Base-by-base conservation (phyloP, 192 early-diverging fungal species). In the Backusella mclennaniae region DNA sequence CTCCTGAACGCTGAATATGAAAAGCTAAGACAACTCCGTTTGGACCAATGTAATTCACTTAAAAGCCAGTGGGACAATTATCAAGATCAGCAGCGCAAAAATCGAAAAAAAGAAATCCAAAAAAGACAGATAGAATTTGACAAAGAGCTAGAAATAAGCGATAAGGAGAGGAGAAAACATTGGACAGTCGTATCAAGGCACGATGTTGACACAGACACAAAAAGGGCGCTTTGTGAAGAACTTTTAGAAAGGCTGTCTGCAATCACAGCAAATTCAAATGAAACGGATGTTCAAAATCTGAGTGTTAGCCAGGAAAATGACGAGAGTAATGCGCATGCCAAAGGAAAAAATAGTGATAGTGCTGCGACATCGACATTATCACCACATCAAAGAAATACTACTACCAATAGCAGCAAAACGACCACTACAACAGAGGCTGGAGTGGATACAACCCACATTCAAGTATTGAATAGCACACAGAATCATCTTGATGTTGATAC, bases 11-110 rank as follows among this genome's bases (percentile, higher is more conserved):
- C 39, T 17, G 70, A 71, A 39, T 71, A 71, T 33, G 70, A 71
- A 71, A 71, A 71, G 15, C 44, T 71, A 31, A 1, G 23, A 19
- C 39, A 71, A 46, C 39, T 71, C 35, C 39, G 70, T 36, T 49
- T 46, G 42, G 70, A 71, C 7, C 70, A 71, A 49, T 46, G 70
- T 11, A 29, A 3, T 6, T 71, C 70, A 44, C 70, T 71, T 49
- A 44, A 71, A 71, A 23, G 21, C 8, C 70, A 71, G 42, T 71
- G 70, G 70, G 70, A 71, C 12, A 46, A 21, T 31, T 71, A 71
- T 17, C 35, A 71, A 46, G 26, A 71, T 17, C 39, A 71, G 29
- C 70, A 71, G 23, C 41, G 42, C 23, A 36, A 71, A 11, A 41
- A 49, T 49, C 41, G 70, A 71, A 71, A 31, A 17, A 71, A 71